Evolutionary conservation across 768 basidiomycete genomes (phyloP).

Genomic region (Rhizopogon vulgaris): DNA sequence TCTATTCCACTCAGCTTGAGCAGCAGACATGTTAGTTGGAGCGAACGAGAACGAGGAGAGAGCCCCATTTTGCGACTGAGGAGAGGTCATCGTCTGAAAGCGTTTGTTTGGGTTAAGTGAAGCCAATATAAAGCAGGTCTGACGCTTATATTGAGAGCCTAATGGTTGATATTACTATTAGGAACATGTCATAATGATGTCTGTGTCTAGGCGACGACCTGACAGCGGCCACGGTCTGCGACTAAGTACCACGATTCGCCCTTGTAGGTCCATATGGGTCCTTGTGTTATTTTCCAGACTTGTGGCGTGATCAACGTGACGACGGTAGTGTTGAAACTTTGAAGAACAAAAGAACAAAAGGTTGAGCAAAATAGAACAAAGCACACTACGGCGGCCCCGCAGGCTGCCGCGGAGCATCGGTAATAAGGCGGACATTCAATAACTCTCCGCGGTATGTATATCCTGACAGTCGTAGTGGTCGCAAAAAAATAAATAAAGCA

Average conservation of each 20-base stretch:
- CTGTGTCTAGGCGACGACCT: neutral
- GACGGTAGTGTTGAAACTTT: too few species aligned
- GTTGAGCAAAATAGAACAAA: too few species aligned
- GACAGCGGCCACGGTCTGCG: neutral
- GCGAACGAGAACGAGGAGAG: neutral
- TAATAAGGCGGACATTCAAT: too few species aligned
- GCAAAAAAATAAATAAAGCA: neutral
- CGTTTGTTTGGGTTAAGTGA: neutral
- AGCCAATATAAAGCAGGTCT: neutral
- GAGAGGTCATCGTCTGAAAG: neutral
- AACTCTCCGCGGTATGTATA: too few species aligned
- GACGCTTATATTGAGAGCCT: neutral
- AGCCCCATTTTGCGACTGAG: neutral
- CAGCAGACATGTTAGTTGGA: neutral
- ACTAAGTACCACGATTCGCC: too few species aligned
- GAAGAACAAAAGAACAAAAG: too few species aligned
- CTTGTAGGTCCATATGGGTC: too few species aligned
- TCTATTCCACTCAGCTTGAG: neutral
- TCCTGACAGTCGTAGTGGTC: too few species aligned
- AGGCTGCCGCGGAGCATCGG: too few species aligned
- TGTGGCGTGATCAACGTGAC: too few species aligned
- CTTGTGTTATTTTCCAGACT: too few species aligned
- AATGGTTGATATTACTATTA: neutral
- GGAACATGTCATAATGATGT: neutral
- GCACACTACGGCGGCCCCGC: too few species aligned